Evolutionary conservation across 139 green algal species (phyloP), one percentile per base, ranked within the genome.

Genomic region (Pycnococcus provasolii): DNA sequence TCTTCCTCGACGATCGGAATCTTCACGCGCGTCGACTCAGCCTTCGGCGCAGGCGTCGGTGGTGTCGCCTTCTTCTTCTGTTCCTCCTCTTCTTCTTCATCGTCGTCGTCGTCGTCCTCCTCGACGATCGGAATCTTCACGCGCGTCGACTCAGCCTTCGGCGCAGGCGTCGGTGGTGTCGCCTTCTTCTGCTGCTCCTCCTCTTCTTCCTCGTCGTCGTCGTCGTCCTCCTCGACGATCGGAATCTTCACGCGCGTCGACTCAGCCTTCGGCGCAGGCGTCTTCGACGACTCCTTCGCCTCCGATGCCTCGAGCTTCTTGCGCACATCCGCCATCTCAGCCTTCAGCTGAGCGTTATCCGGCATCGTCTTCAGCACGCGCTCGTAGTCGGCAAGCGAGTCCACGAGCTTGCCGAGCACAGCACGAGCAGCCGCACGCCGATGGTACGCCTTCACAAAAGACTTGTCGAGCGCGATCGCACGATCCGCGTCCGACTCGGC

Each of bases 371-470:
- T 48, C 61, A 37, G 13, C 13, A 64, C 58, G 42, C 5, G 6
- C 58, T 64, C 58, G 58, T 51, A 64, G 11, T 64, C 58, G 4
- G 45, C 58, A 4, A 64, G 15, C 42, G 58, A 26, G 42, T 11
- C 4, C 15, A 50, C 42, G 42, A 64, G 40, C 4, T 51, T 4
- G 6, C 15, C 15, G 6, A 64, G 15, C 37, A 8, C 11, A 4
- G 6, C 26, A 26, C 58, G 37, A 26, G 58, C 58, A 13, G 6
- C 7, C 13, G 58, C 58, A 4, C 58, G 58, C 40, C 58, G 6
- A 39, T 64, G 58, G 58, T 64, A 64, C 58, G n/a, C 58, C 58
- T 64, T 64, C 13, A 64, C 58, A 39, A 50, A 64, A 4, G 7
- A 45, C n/a, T 4, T 4, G 15, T 64, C 58, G 42, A 26, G 37